Evolutionary conservation across 2,329 filamentous ascomycete genomes (phyloP), one percentile per base, ranked within the genome.

Genomic region (Monilinia polystroma): DNA sequence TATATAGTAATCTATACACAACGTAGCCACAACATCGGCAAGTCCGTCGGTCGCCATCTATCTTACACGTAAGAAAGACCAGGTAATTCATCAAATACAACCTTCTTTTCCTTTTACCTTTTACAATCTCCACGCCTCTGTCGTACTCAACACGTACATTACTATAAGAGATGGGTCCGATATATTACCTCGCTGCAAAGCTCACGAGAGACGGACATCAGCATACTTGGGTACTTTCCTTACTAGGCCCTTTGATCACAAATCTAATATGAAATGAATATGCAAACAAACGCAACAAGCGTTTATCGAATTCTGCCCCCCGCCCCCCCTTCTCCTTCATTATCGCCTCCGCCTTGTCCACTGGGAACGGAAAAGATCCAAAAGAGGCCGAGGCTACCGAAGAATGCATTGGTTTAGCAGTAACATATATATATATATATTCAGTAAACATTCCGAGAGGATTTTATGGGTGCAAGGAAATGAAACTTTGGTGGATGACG

Each of bases 11-110:
- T 7, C 52, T 20, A 26, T 35, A 64, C 63, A 56, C 54, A 57
- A 57, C 52, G 41, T 64, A 64, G 52, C 52, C 62, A 64, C 62
- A 64, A 51, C 63, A 58, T 64, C 63, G 63, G 63, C 63, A 58
- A 29, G 41, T 11, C 63, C 63, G 63, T 64, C 63, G 43, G 43
- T 49, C 52, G 63, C 51, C 63, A 58, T 53, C 53, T 38, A 35
- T 60, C 57, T 38, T 12, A 56, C 43, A 64, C 29, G 53, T 58
- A 64, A 57, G 38, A 41, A 55, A 35, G 43, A 59, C 6, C 29
- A 49, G 57, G 57, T 49, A 49, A 64, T 23, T 51, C 52, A 38
- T 57, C 63, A 49, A 51, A 58, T 53, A 57, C 53, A 51, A 41
- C 47, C 10, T 43, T 38, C 20, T 14, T 45, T 47, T 47, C 18